Percentiles rank a stretch among this genome's conserved stretches.
These are phyloP conservation scores for Mangifera indica DNA, from an alignment of 345 rosid species.

Conservation along the genomic window DNA sequence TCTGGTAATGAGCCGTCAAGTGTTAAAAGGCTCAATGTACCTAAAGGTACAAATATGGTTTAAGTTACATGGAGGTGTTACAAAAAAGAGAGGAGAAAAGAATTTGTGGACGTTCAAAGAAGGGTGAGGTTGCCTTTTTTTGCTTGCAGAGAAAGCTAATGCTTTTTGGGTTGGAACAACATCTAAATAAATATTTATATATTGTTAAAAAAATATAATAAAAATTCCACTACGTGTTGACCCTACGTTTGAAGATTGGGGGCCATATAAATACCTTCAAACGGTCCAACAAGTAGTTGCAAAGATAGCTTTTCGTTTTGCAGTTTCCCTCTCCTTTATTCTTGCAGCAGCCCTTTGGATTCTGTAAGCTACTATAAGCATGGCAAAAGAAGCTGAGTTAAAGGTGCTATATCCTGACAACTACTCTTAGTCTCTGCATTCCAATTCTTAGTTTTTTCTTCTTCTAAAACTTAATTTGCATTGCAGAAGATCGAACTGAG, in stretches of 20 bases:
- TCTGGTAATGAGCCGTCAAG: neutral
- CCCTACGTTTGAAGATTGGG: constrained; percentile 2
- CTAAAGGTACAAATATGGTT: neutral
- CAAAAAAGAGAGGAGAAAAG: neutral
- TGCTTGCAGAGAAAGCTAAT: constrained; percentile 43
- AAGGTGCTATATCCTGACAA: constrained; percentile 34
- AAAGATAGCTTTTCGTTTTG: neutral
- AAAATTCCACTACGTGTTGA: constrained; percentile 18
- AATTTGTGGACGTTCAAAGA: constrained; percentile 18
- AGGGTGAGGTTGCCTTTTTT: constrained; percentile 14
- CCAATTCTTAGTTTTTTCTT: neutral
- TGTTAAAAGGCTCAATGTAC: neutral
- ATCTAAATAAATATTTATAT: neutral
- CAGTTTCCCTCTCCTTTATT: neutral
- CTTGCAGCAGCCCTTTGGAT: neutral
- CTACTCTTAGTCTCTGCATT: neutral
- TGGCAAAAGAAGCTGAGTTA: constrained; percentile 47
- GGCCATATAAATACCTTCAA: constrained; percentile 37
- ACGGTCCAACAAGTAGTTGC: constrained; percentile 11
- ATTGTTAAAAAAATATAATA: constrained; percentile 22
- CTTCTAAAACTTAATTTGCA: neutral
- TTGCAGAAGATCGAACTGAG: constrained; percentile 56
- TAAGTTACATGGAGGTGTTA: neutral
- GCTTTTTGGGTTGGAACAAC: constrained; percentile 43
- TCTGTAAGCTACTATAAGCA: constrained; percentile 16